Base-by-base conservation (phyloP, 1,139 yeast genomes). In the Suhomyces chickasaworum region DNA sequence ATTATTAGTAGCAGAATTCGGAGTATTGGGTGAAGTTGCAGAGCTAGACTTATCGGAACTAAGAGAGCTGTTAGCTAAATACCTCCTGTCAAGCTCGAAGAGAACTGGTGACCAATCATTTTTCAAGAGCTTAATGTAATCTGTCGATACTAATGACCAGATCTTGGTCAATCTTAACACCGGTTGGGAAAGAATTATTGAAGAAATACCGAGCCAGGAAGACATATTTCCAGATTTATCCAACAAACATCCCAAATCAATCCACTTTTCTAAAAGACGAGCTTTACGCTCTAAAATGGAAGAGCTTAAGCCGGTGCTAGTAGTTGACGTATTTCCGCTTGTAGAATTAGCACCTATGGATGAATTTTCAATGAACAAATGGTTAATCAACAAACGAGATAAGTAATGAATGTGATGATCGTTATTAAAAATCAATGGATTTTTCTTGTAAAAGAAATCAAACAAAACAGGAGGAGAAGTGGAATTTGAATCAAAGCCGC, bases 81-180 rank as follows among this genome's bases (percentile, higher is more conserved):
- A 78, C 53, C 96, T 77, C 58, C 95, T 76, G 54, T 89, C 96
- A 39, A 91, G 73, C 61, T 91, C 98, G 66, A 88, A 89, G 22
- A 90, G 84, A 21, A 93, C 96, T 1, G 96, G 96, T 0, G 95
- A 89, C 98, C 98, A 93, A 57, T 88, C 96, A 48, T 84, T 83
- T 42, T 84, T 80, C 37, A 90, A 80, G 5, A 81, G 70, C 51
- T 81, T 83, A 45, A 89, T 68, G 42, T 81, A 75, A 32, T 79
- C 80, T 13, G 77, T 73, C 10, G 88, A 80, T 3, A 91, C 89
- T 47, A 75, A 71, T 8, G 86, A 72, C 99, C 99, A 93, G 3
- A 90, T 78, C 51, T 80, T 78, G 22, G 80, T 71, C 42, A 93
- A 70, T 53, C 99, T 77, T 48, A 91, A 69, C 3, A 91, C 77